Conservation (phyloP, 2,329 filamentous ascomycete genomes). For the Alternaria sp. region DNA sequence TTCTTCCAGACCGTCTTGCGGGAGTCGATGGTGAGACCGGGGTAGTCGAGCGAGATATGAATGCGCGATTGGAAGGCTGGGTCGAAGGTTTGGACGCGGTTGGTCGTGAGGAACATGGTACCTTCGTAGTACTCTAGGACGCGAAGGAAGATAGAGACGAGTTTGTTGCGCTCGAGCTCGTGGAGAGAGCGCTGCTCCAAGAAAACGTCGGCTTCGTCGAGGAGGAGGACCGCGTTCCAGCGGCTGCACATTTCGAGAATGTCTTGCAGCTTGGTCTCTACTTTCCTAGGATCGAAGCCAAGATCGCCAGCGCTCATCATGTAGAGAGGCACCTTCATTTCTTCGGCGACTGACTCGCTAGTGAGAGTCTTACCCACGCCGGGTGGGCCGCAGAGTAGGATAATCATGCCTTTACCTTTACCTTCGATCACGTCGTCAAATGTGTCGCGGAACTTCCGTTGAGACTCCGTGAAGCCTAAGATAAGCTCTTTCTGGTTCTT, state of each 20-base stretch:
- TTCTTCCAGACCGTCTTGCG: constrained; percentile 48
- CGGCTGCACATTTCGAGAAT: constrained; percentile 80
- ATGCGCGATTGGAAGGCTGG: constrained; percentile 41
- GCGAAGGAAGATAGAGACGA: constrained; percentile 49
- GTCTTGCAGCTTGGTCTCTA: constrained; percentile 79
- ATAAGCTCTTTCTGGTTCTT: constrained; percentile 34
- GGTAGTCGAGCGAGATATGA: constrained; percentile 40
- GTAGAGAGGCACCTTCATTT: constrained; percentile 55
- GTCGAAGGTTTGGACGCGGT: constrained; percentile 42
- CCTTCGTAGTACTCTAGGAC: constrained; percentile 44
- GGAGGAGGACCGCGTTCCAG: constrained; percentile 64
- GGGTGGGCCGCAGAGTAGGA: constrained; percentile 34
- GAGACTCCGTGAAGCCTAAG: constrained; percentile 73
- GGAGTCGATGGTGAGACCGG: constrained; percentile 27
- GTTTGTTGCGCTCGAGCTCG: constrained; percentile 44
- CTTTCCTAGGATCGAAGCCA: constrained; percentile 55
- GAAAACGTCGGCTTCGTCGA: constrained; percentile 72
- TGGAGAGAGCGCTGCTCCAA: constrained; percentile 57
- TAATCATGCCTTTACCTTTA: constrained; percentile 38
- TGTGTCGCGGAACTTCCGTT: constrained; percentile 55
- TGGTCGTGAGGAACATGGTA: constrained; percentile 45
- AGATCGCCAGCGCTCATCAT: constrained; percentile 82
- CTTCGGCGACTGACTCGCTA: constrained; percentile 26
- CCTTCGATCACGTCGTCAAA: constrained; percentile 57
- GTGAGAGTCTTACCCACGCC: constrained; percentile 38